Evolutionary conservation across 352 stramenopile genomes (phyloP).

Genomic region (Phytophthora cryptogea): DNA sequence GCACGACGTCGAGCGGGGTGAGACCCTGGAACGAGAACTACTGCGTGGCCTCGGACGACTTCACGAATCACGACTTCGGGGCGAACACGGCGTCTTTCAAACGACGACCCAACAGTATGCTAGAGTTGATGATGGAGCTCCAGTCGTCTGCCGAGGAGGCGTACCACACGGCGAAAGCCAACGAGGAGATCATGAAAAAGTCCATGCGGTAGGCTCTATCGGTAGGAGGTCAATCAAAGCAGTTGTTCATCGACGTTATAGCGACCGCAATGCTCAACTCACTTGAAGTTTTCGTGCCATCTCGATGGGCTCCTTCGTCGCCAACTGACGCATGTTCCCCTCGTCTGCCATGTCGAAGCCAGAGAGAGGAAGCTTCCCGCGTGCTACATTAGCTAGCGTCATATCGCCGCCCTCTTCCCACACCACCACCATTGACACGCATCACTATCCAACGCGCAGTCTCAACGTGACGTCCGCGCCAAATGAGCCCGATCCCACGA

Average conservation of each 20-base stretch:
- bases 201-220: constrained; percentile 27
- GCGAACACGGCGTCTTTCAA: neutral
- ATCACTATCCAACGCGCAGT: constrained; percentile 17
- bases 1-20: constrained; percentile 4
- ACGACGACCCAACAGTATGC: constrained; percentile 18
- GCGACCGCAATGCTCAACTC: neutral
- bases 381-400: constrained; percentile 27
- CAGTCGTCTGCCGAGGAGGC: constrained; percentile 44
- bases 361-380: constrained; percentile 2
- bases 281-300: neutral
- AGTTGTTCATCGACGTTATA: neutral
- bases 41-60: constrained; percentile 1
- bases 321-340: constrained; percentile 1
- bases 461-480: neutral
- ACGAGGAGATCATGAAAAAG: constrained; percentile 50
- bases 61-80: constrained; percentile 1
- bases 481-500: constrained; percentile 6
- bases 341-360: constrained; percentile 12
- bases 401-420: constrained; percentile 16
- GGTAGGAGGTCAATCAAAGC: neutral
- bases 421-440: constrained; percentile 3
- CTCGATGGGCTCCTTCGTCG: neutral
- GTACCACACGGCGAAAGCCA: constrained; percentile 49
- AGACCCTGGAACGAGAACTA: constrained; percentile 14
- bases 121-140: constrained; percentile 44